Conservation (phyloP, 495 filamentous ascomycete genomes). For the Aspergillus sclerotioniger region DNA sequence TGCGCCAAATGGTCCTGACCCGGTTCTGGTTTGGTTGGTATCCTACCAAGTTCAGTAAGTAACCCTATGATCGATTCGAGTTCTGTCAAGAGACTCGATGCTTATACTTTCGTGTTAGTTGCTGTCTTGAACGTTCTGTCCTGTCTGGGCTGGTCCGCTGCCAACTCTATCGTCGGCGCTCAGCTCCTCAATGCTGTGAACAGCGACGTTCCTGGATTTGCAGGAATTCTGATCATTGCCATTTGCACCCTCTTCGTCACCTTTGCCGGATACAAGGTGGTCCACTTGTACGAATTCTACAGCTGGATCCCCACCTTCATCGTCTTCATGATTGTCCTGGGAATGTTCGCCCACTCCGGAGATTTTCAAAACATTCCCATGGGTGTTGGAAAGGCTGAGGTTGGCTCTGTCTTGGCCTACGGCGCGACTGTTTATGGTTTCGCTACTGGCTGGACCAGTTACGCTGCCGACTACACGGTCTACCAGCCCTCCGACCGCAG, state of each 20-base stretch:
- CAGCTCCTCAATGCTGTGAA: constrained; percentile 80
- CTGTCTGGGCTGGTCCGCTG: constrained; percentile 73
- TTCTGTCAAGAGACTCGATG: not conserved
- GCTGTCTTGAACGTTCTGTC: constrained; percentile 74
- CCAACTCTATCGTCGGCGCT: constrained; percentile 80
- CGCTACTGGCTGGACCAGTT: constrained; percentile 76
- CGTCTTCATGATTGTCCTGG: constrained; percentile 75
- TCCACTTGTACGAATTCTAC: constrained; percentile 79
- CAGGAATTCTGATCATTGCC: constrained; percentile 76
- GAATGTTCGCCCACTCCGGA: constrained; percentile 72
- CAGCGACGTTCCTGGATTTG: constrained; percentile 63
- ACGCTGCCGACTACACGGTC: constrained; percentile 80
- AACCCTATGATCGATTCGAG: not conserved
- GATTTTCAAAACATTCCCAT: constrained; percentile 68
- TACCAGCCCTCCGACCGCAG: constrained; percentile 68
- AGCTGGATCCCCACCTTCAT: constrained; percentile 76
- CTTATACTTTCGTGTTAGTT: constrained; percentile 38
- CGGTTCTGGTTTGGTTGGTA: constrained; percentile 79
- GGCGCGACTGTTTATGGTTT: constrained; percentile 74
- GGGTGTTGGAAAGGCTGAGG: constrained; percentile 57
- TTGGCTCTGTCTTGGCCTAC: constrained; percentile 67
- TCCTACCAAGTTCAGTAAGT: constrained; percentile 68
- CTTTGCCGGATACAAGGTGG: constrained; percentile 75
- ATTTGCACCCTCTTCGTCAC: constrained; percentile 68
- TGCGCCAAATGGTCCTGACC: constrained; percentile 85